Evolutionary conservation across 2,329 filamentous ascomycete species (phyloP), one percentile per base, ranked within the genome.

Genomic region (Fusarium nurragi): DNA sequence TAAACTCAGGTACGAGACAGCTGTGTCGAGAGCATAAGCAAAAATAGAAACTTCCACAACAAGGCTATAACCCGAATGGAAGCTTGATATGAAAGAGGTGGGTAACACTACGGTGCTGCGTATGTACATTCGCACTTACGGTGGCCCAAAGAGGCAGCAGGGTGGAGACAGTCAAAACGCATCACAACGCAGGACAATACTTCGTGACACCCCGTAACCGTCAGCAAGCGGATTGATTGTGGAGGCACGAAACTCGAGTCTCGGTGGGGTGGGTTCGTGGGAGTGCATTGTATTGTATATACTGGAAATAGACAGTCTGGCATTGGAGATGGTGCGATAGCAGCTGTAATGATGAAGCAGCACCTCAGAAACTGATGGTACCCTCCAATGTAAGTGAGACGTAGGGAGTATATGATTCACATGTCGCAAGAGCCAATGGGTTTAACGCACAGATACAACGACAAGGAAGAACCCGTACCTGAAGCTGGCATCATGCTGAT

Each of bases 21-120:
- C 14, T 30, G 19, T 23, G 13, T 9, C 4, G 6, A 36, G n/a
- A 44, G 40, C 22, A 51, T 30, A 40, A 22, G 53, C 65, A 66
- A 68, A 66, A 68, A 68, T 68, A 68, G 65, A 67, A 71, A 64
- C 55, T 44, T 64, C 57, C 26, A 65, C 52, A 54, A 54, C 63
- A 60, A 56, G 49, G 60, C n/a, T 28, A 40, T n/a, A 37, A 54
- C 22, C 9, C 40, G 28, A 57, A 55, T 61, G 49, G 55, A 51
- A 65, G 53, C 51, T 47, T n/a, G 25, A 56, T 43, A 53, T 48
- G 38, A 34, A 45, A 47, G 32, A 53, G 58, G 64, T 64, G 64
- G 68, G 64, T 68, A 71, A 38, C 32, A 64, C 45, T 34, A 37
- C 25, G 10, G n/a, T 32, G 34, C 49, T 32, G n/a, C 25, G 28